Percentiles rank a stretch among this genome's conserved stretches.
Evolutionary conservation across 768 basidiomycete species (phyloP).

Genomic region (Thelephora aurantiotincta): DNA sequence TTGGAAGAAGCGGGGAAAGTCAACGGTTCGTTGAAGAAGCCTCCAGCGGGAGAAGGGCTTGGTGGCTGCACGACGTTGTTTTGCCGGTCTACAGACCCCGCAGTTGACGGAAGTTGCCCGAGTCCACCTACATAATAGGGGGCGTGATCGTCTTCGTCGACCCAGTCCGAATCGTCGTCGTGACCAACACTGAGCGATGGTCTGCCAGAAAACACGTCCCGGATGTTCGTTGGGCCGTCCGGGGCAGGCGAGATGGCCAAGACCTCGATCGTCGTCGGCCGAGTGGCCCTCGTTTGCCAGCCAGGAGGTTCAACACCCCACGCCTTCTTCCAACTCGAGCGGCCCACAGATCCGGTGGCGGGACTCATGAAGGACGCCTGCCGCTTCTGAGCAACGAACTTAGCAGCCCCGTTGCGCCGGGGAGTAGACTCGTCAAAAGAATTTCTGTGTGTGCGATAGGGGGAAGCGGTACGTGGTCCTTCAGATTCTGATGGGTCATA

Average conservation of each 20-base stretch:
- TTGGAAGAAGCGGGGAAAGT: constrained; percentile 5
- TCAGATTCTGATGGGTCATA: constrained; percentile 66
- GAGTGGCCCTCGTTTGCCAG: constrained; percentile 50
- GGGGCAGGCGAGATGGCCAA: constrained; percentile 43
- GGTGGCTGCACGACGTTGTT: constrained; percentile 5
- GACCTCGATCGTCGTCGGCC: constrained; percentile 52
- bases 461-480: constrained; percentile 47
- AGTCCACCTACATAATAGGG: constrained; percentile 65
- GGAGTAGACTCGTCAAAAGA: constrained; percentile 34
- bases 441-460: constrained; percentile 36
- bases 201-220: constrained; percentile 73
- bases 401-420: constrained; percentile 32
- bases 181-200: constrained; percentile 37
- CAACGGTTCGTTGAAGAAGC: neutral
- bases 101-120: constrained; percentile 38
- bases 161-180: constrained; percentile 72
- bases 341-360: constrained; percentile 32
- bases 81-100: constrained; percentile 5
- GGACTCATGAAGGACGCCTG: constrained; percentile 59
- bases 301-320: constrained; percentile 84
- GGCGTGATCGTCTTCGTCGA: constrained; percentile 72
- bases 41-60: constrained; percentile 7
- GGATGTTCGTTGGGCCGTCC: constrained; percentile 28
- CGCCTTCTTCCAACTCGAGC: constrained; percentile 79
- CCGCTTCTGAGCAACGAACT: constrained; percentile 71